phyloP scores from a whole-genome alignment of 495 filamentous ascomycete genomes.

The Neurospora africana region DNA sequence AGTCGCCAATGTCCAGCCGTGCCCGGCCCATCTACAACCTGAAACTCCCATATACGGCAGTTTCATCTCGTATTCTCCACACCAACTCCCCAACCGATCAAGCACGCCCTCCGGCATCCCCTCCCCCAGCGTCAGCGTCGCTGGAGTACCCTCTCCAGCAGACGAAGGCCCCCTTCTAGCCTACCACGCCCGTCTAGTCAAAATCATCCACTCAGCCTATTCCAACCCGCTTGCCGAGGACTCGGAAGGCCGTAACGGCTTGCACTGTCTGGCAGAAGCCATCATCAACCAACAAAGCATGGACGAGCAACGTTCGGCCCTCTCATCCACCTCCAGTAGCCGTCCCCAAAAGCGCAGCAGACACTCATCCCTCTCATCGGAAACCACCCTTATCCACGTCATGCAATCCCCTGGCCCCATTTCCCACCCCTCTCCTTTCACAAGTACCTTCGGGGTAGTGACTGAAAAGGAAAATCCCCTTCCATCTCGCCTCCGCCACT shows the following conservation, averaged over 20 bases:
- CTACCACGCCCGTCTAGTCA: constrained; percentile 25
- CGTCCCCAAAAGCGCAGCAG: constrained; percentile 12
- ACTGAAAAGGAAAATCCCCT: constrained; percentile 6
- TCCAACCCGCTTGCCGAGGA: constrained; percentile 27
- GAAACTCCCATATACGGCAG: not conserved
- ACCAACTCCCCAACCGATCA: not conserved
- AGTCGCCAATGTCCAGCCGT: not conserved
- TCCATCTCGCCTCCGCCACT: constrained; percentile 18
- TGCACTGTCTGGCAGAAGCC: constrained; percentile 41
- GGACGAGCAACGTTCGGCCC: constrained; percentile 9
- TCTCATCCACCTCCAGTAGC: not conserved
- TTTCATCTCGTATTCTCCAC: not conserved
- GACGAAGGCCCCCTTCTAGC: constrained; percentile 13
- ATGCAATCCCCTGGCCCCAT: not conserved
- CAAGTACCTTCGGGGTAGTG: not conserved
- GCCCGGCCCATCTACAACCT: constrained; percentile 9
- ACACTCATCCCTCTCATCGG: not conserved
- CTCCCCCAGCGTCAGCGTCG: not conserved
- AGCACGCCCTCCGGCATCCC: not conserved
- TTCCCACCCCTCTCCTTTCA: not conserved
- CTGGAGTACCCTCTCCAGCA: not conserved
- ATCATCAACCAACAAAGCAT: constrained; percentile 20
- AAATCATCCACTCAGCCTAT: constrained; percentile 22
- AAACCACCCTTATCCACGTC: not conserved
- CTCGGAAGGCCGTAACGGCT: constrained; percentile 33